phyloP scores from a whole-genome alignment of 306 rosid genomes.

The Trifolium pratense region DNA sequence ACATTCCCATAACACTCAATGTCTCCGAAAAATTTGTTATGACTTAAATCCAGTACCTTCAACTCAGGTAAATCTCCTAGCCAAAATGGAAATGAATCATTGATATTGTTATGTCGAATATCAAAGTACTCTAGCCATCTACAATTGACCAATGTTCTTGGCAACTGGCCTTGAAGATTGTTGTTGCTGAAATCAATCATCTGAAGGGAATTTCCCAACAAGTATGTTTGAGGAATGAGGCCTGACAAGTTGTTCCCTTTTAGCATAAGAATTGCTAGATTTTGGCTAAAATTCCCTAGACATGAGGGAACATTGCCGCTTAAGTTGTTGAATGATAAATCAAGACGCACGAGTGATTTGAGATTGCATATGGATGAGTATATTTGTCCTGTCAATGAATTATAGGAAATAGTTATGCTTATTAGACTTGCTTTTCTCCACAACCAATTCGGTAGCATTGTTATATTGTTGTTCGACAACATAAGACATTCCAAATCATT shows the following conservation, averaged over 20 bases:
- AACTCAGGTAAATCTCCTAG: not conserved
- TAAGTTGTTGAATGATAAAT: not conserved
- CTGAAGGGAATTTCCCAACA: not conserved
- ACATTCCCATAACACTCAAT: not conserved
- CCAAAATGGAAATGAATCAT: not conserved
- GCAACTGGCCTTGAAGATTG: too few relatives aligned
- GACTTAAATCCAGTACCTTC: not conserved
- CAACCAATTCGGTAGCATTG: not conserved
- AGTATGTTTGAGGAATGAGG: not conserved
- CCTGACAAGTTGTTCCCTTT: not conserved
- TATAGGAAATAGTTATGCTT: not conserved
- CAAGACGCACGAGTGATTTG: not conserved
- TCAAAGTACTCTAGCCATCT: not conserved
- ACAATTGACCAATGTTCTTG: not conserved
- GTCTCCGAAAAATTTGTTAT: not conserved
- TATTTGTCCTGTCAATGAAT: not conserved
- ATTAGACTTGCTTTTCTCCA: not conserved
- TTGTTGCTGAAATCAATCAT: too few relatives aligned
- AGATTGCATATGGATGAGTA: not conserved
- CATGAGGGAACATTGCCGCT: not conserved
- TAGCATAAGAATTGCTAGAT: not conserved
- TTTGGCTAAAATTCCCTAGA: not conserved
- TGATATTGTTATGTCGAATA: not conserved
- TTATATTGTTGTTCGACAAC: not conserved
- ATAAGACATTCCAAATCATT: not conserved